Percentiles rank a stretch among this genome's conserved stretches.
Evolutionary conservation across 148 eudicot genomes (phyloP).

Genomic region (Heliosperma pusillum): DNA sequence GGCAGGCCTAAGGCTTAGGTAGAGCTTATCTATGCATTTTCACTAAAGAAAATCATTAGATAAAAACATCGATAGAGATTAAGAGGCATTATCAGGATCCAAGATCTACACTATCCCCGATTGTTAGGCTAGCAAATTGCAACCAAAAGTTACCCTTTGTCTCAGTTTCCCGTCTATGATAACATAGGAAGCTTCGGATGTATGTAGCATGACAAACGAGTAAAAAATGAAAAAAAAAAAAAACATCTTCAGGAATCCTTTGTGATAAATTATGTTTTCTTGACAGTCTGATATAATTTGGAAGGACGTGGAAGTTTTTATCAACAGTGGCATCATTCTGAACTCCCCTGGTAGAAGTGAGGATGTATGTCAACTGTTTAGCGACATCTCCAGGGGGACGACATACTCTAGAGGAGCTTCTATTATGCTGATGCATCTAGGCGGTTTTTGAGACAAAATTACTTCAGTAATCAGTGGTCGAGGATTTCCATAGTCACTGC

Average conservation of each 20-base stretch:
- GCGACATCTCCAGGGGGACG: conserved; percentile 31
- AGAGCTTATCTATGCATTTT: no score
- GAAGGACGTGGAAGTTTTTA: conserved; percentile 32
- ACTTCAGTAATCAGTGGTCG: conserved; percentile 45
- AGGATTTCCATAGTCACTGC: conserved; percentile 34
- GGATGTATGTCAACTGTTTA: conserved; percentile 27
- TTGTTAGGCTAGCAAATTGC: no score
- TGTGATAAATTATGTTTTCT: conserved; percentile 30
- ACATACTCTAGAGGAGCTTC: conserved; percentile 26
- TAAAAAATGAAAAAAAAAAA: no score
- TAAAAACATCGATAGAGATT: no score
- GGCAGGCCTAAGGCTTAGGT: no score
- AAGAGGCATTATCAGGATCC: no score
- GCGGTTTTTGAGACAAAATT: conserved; percentile 28
- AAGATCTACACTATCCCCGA: no score
- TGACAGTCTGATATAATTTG: conserved; percentile 31
- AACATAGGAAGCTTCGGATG: no score
- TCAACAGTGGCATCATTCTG: conserved; percentile 30
- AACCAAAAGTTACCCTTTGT: no score
- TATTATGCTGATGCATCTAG: conserved; percentile 34
- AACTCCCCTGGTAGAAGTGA: conserved; percentile 36
- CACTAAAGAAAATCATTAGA: no score
- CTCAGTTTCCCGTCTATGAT: no score
- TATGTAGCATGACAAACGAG: no score
- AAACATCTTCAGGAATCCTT: conserved; percentile 25